Percentiles rank a stretch among this genome's conserved stretches.
Conservation (phyloP, 768 basidiomycete genomes). For the Ramaria rubella region DNA sequence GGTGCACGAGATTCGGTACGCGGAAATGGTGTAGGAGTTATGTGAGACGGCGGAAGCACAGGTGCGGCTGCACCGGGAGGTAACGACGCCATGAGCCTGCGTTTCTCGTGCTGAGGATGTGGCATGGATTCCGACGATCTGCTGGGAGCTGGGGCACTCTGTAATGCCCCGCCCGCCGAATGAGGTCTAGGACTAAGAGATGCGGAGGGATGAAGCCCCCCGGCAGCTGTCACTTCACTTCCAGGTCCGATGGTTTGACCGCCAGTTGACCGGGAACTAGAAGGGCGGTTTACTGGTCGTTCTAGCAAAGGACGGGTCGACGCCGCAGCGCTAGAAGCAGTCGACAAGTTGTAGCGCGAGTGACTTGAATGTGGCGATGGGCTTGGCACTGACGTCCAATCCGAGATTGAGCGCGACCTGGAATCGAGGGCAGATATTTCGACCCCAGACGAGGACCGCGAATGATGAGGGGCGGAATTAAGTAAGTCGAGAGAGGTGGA, state of each 20-base stretch:
- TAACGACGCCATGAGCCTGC: not conserved
- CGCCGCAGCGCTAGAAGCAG: not conserved
- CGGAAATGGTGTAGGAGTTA: not conserved
- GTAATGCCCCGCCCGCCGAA: not conserved
- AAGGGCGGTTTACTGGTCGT: not conserved
- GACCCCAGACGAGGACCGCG: not conserved
- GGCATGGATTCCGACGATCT: not conserved
- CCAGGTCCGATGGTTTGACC: not conserved
- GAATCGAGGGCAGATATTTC: not conserved
- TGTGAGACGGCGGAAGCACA: not conserved
- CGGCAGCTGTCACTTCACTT: not conserved
- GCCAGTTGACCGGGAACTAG: not conserved
- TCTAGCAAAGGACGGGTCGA: not conserved
- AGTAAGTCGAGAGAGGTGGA: not conserved
- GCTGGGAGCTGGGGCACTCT: not conserved
- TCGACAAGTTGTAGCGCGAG: not conserved
- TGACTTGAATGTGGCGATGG: not conserved
- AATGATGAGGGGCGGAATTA: not conserved
- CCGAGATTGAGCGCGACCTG: not conserved
- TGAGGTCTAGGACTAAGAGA: not conserved
- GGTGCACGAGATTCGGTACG: not conserved
- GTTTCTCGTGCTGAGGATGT: not conserved
- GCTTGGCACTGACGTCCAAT: not conserved
- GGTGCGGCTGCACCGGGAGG: not conserved
- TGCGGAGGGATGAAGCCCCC: not conserved